Evolutionary conservation across 2,329 filamentous ascomycete genomes (phyloP).

Genomic region (Pyrenochaeta sp.): DNA sequence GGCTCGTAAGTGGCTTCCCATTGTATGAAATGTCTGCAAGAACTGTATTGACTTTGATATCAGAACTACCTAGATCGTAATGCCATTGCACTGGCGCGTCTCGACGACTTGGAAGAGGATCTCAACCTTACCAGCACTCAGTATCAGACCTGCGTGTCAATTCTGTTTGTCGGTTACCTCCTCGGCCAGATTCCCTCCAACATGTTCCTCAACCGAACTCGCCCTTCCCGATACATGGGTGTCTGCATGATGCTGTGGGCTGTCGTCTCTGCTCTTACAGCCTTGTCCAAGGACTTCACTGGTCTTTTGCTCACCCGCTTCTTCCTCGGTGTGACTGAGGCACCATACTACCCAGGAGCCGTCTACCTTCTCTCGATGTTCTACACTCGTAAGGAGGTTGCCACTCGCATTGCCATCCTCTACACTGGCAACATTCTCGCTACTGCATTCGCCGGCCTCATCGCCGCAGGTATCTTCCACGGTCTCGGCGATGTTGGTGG

Average conservation of each 20-base stretch:
- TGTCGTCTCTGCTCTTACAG: conserved; percentile 53
- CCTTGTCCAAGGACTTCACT: conserved; percentile 53
- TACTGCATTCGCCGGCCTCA: conserved; percentile 54
- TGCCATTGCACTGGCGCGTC: conserved; percentile 69
- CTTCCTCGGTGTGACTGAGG: conserved; percentile 54
- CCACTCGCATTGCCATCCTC: conserved; percentile 61
- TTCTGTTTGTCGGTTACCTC: conserved; percentile 46
- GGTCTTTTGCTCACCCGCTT: conserved; percentile 56
- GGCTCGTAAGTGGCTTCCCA: conserved; percentile 12
- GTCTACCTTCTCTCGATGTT: conserved; percentile 48
- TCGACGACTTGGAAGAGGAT: conserved; percentile 68
- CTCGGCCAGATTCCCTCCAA: conserved; percentile 46
- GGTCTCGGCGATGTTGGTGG: conserved; percentile 32
- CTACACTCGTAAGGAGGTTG: conserved; percentile 50
- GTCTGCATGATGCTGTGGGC: conserved; percentile 53
- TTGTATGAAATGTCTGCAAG: conserved; percentile 46
- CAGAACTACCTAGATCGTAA: conserved; percentile 59
- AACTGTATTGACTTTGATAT: conserved; percentile 33
- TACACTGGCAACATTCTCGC: conserved; percentile 54
- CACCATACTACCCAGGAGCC: conserved; percentile 49
- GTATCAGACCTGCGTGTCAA: conserved; percentile 35
- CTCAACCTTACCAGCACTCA: conserved; percentile 48
- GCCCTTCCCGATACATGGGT: conserved; percentile 36
- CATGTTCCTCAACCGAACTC: conserved; percentile 47
- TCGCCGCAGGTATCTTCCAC: conserved; percentile 49